Conservation (phyloP, 352 stramenopile species). For the Globisporangium iwayamae region DNA sequence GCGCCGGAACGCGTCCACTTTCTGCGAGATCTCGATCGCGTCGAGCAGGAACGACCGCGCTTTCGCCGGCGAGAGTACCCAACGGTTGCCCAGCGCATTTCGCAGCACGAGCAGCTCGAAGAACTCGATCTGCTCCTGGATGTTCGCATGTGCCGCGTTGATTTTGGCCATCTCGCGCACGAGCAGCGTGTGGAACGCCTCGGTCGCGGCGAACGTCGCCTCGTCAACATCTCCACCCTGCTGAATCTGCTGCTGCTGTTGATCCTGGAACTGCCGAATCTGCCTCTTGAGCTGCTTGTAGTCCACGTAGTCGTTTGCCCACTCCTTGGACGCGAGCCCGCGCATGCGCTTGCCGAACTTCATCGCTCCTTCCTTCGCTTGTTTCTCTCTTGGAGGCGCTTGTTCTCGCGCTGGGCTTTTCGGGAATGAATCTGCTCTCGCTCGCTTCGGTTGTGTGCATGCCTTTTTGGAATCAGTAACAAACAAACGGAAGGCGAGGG, state of each 20-base stretch:
- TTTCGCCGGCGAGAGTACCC: conserved; percentile 52
- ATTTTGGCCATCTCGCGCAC: conserved; percentile 51
- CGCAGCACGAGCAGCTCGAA: conserved; percentile 35
- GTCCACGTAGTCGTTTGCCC: conserved; percentile 70
- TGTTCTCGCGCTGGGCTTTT: conserved; percentile 1
- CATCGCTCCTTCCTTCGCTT: conserved; percentile 26
- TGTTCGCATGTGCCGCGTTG: conserved; percentile 53
- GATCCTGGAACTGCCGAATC: conserved; percentile 36
- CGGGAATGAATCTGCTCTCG: not conserved
- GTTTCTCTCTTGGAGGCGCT: not conserved
- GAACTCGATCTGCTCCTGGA: conserved; percentile 46
- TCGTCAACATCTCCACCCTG: too few relatives aligned
- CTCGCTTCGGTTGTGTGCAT: not conserved
- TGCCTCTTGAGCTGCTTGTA: conserved; percentile 79
- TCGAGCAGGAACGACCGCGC: conserved; percentile 51
- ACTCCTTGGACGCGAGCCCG: conserved; percentile 51
- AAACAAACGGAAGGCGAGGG: not conserved
- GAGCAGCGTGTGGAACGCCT: conserved; percentile 32
- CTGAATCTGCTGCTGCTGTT: not conserved
- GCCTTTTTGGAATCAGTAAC: too few relatives aligned
- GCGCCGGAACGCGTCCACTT: conserved; percentile 68
- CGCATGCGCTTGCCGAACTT: conserved; percentile 86
- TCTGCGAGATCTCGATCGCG: conserved; percentile 53
- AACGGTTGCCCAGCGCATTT: conserved; percentile 43
- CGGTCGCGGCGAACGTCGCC: too few relatives aligned